A percentile compares a stretch with the other conserved stretches of the same genome.
Conservation (phyloP, 2,329 filamentous ascomycete genomes). For the Sarocladium strictum region DNA sequence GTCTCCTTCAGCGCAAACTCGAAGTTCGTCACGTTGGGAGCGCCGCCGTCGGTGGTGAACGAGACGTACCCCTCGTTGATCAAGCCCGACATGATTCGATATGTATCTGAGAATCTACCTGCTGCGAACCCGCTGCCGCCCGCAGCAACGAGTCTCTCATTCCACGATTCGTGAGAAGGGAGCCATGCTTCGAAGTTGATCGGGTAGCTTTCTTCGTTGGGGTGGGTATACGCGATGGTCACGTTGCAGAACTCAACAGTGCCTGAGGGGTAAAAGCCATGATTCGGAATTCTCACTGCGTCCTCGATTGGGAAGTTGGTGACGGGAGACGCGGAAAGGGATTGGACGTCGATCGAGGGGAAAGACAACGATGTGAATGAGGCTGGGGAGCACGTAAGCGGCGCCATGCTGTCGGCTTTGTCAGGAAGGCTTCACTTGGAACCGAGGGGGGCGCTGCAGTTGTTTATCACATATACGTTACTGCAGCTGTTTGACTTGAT, state of each 20-base stretch:
- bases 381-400: background rate
- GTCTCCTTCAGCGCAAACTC: background rate
- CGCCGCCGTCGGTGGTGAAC: slow-evolving; percentile 15
- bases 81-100: slow-evolving; percentile 13
- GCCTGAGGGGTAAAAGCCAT: background rate
- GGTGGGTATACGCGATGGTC: slow-evolving; percentile 13
- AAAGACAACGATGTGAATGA: background rate
- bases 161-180: slow-evolving; percentile 19
- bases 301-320: background rate
- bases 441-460: too few species aligned
- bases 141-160: slow-evolving; percentile 22
- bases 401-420: too few species aligned
- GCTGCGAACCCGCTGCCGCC: slow-evolving; percentile 24
- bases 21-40: background rate
- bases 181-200: slow-evolving; percentile 17
- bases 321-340: background rate
- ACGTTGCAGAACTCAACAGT: slow-evolving; percentile 15
- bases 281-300: background rate
- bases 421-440: too few species aligned
- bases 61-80: slow-evolving; percentile 15
- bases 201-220: background rate
- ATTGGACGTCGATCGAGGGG: background rate
- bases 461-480: too few species aligned
- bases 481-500: too few species aligned
- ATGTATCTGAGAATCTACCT: slow-evolving; percentile 11